Base-by-base conservation (phyloP, 805 yeast genomes). In the Wickerhamiella alocasiicola region DNA sequence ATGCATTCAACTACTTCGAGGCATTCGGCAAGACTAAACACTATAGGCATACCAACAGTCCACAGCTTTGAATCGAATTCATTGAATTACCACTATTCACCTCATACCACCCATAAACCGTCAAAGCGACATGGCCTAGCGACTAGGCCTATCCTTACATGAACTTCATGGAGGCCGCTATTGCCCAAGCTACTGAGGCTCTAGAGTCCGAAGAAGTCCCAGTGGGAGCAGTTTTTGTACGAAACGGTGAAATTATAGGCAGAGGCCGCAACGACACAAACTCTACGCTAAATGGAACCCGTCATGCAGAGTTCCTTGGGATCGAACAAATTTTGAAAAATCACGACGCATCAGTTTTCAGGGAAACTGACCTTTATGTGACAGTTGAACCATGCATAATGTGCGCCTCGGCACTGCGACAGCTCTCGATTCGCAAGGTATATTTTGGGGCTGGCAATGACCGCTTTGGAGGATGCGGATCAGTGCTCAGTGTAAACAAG, bases 371-470 rank as follows among this genome's bases (percentile, higher is more conserved):
- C 23, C 65, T 91, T 6, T 88, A 85, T 57, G 98, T 91, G 19
- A 85, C 97, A 0, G 96, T 91, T 0, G 98, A 91, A 59, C 98
- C 98, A 0, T 91, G 98, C 56, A 80, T 91, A 6, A 91, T 91
- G 98, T 91, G 98, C 63, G 97, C 95, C 0, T 76, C 91, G 30
- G 85, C 94, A 2, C 61, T 91, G 30, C 69, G 87, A 44, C 98
- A 91, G 51, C 57, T 87, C 34, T 78, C 80, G 1, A 74, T 91
- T 9, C 60, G 72, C 23, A 64, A 66, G 30, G 95, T 88, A 1
- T 76, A 76, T 34, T 91, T 83, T 53, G 97, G 98, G 0, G 87
- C 95, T 54, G 91, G 84, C 0, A 91, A 91, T 56, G 97, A 88
- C 47, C 62, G 97, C 34, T 91, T 91, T 62, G 98, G 98, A 0